phyloP scores from a whole-genome alignment of 495 filamentous ascomycete species.

The Annulohypoxylon stygium region DNA sequence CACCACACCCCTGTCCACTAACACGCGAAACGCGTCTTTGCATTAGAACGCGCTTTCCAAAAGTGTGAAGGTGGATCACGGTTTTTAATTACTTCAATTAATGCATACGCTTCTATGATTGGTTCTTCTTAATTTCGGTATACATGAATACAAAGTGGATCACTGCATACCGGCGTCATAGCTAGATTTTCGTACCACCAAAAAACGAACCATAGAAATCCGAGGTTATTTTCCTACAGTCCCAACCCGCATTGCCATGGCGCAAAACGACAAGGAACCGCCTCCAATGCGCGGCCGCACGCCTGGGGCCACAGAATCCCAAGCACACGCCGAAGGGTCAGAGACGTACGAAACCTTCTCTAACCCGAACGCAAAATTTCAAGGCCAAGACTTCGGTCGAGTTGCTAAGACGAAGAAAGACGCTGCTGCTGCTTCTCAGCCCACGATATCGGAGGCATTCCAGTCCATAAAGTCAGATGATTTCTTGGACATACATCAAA shows the following conservation, averaged over 20 bases:
- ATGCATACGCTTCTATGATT: slow-evolving; percentile 15
- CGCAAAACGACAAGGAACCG: slow-evolving; percentile 48
- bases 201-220: slow-evolving; percentile 29
- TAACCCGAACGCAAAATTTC: slow-evolving; percentile 50
- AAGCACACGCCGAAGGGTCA: slow-evolving; percentile 50
- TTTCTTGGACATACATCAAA: slow-evolving; percentile 78
- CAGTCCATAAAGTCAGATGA: slow-evolving; percentile 76
- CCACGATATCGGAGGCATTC: slow-evolving; percentile 71
- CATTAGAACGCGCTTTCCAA: slow-evolving; percentile 17
- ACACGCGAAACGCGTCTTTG: slow-evolving; percentile 38
- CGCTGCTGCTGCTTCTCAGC: slow-evolving; percentile 65
- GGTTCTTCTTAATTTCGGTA: no score
- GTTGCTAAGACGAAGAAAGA: slow-evolving; percentile 52
- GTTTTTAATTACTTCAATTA: slow-evolving; percentile 32
- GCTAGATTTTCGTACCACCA: slow-evolving; percentile 18
- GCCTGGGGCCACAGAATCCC: slow-evolving; percentile 52
- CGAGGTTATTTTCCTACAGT: slow-evolving; percentile 2
- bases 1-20: slow-evolving; percentile 15
- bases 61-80: slow-evolving; percentile 13
- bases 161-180: slow-evolving; percentile 40
- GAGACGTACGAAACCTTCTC: slow-evolving; percentile 58
- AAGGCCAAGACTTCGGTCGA: slow-evolving; percentile 35
- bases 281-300: slow-evolving; percentile 51
- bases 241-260: slow-evolving; percentile 43
- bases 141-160: not conserved